These are phyloP conservation scores for Clavispora phyllophila DNA, from an alignment of 805 yeast species.

Conservation along the genomic window DNA sequence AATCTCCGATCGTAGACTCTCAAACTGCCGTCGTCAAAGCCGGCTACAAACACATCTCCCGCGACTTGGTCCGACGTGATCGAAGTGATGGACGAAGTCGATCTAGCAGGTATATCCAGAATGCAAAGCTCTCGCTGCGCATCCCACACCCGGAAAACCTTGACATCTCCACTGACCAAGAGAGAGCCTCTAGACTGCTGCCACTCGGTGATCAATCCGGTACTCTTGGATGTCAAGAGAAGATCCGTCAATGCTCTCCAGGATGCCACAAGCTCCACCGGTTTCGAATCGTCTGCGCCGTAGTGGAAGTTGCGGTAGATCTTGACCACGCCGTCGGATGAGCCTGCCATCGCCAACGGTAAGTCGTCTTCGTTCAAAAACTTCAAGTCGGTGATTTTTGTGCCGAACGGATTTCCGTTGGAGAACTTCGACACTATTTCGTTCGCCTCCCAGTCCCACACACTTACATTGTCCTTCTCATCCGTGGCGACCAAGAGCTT, in stretches of 20 bases:
- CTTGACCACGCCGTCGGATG: slow-evolving; percentile 91
- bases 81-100: slow-evolving; percentile 82
- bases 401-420: slow-evolving; percentile 82
- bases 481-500: slow-evolving; percentile 74
- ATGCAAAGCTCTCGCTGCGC: slow-evolving; percentile 89
- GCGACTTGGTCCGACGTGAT: slow-evolving; percentile 94
- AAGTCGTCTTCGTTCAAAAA: slow-evolving; percentile 89
- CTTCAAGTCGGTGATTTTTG: slow-evolving; percentile 80
- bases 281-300: slow-evolving; percentile 21
- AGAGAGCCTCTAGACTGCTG: slow-evolving; percentile 92
- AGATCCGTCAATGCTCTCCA: slow-evolving; percentile 94
- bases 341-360: slow-evolving; percentile 79
- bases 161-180: slow-evolving; percentile 90
- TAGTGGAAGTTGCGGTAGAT: slow-evolving; percentile 71
- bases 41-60: slow-evolving; percentile 85
- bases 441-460: slow-evolving; percentile 80
- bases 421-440: slow-evolving; percentile 63
- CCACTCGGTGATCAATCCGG: slow-evolving; percentile 90
- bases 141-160: slow-evolving; percentile 90
- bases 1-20: slow-evolving; percentile 88
- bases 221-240: slow-evolving; percentile 70
- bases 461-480: slow-evolving; percentile 74
- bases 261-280: slow-evolving; percentile 64
- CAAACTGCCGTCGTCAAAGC: slow-evolving; percentile 85
- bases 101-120: slow-evolving; percentile 85